Percentiles rank a stretch among this genome's conserved stretches.
These are phyloP conservation scores for Avicennia marina DNA, from an alignment of 257 asterid species.

Conservation along the genomic window DNA sequence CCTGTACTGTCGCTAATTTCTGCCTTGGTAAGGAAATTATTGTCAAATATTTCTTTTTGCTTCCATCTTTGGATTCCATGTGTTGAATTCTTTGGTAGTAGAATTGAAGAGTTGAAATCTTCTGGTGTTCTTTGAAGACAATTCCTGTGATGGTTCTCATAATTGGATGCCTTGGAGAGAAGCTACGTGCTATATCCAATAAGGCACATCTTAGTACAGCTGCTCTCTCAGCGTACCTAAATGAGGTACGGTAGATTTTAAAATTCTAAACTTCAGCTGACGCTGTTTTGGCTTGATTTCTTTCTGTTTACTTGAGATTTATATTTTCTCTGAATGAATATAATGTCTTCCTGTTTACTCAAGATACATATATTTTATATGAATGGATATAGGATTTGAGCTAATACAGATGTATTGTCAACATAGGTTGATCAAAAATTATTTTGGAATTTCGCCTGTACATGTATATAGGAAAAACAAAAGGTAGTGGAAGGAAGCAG, in stretches of 20 bases:
- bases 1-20: conserved; percentile 66
- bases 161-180: conserved; percentile 78
- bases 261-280: neutral
- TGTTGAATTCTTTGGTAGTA: neutral
- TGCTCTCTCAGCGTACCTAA: conserved; percentile 76
- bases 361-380: too few relatives aligned
- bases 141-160: conserved; percentile 66
- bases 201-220: conserved; percentile 65
- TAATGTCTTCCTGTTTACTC: too few relatives aligned
- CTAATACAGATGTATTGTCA: too few relatives aligned
- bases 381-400: too few relatives aligned
- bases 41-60: neutral
- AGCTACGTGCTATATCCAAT: conserved; percentile 62
- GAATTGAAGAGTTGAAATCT: conserved; percentile 5
- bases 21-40: conserved; percentile 55
- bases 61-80: conserved; percentile 3
- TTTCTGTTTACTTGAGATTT: neutral
- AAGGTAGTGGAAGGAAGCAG: too few relatives aligned
- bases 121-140: conserved; percentile 37
- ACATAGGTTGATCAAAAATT: too few relatives aligned
- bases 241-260: conserved; percentile 49
- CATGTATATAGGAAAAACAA: too few relatives aligned
- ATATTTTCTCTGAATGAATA: neutral
- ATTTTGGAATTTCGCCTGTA: too few relatives aligned
- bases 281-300: neutral